A percentile compares a stretch with the other conserved stretches of the same genome.
Conservation (phyloP, 306 rosid genomes). For the Quercus glauca region DNA sequence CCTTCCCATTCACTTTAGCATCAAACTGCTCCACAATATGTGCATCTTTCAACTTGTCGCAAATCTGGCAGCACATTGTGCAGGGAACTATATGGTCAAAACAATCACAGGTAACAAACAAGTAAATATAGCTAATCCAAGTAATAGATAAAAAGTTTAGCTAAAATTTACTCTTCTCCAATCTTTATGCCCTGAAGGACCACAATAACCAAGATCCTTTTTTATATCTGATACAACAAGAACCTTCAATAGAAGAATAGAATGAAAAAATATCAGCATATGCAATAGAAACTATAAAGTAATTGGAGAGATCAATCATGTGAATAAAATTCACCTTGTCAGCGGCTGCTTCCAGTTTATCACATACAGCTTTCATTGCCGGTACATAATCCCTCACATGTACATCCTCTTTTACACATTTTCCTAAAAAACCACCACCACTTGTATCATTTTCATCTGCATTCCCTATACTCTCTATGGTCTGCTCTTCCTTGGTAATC, state of each 20-base stretch:
- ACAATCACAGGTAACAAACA: neutral
- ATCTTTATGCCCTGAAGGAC: slow-evolving; percentile 54
- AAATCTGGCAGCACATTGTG: slow-evolving; percentile 45
- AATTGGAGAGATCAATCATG: neutral
- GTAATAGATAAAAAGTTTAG: neutral
- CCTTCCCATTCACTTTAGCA: slow-evolving; percentile 88
- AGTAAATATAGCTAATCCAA: neutral
- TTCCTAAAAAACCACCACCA: slow-evolving; percentile 27
- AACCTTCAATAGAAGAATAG: slow-evolving; percentile 52
- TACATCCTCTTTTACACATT: slow-evolving; percentile 42
- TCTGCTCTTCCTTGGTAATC: slow-evolving; percentile 48
- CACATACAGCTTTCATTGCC: slow-evolving; percentile 63
- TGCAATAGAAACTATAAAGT: neutral
- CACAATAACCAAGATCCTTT: slow-evolving; percentile 78
- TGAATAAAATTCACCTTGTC: slow-evolving; percentile 56
- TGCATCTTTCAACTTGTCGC: slow-evolving; percentile 56
- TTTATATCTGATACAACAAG: slow-evolving; percentile 74
- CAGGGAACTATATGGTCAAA: slow-evolving; percentile 14
- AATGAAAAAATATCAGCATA: slow-evolving; percentile 23
- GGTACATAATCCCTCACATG: slow-evolving; percentile 71
- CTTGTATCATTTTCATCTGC: slow-evolving; percentile 14
- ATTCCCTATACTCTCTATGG: slow-evolving; percentile 20
- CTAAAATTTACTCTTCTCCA: slow-evolving; percentile 66
- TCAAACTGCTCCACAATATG: slow-evolving; percentile 64
- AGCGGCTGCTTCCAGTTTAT: slow-evolving; percentile 69